These are phyloP conservation scores for Herpetospermum pedunculosum DNA, from an alignment of 306 rosid species.

Conservation along the genomic window DNA sequence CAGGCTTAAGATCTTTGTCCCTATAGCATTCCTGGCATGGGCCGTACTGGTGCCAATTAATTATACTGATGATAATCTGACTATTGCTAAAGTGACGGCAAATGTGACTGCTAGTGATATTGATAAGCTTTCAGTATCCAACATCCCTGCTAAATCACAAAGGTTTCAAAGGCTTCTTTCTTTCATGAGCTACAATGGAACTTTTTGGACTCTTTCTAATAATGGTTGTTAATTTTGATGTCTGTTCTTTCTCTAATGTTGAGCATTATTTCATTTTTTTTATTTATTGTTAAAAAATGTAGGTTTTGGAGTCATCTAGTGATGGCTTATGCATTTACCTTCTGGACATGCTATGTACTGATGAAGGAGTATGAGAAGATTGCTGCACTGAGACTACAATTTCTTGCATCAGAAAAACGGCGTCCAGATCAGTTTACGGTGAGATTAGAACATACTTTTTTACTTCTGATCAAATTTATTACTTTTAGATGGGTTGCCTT, in stretches of 20 bases:
- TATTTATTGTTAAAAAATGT: not conserved
- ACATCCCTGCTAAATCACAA: constrained; percentile 32
- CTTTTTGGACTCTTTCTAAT: not conserved
- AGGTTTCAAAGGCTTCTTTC: constrained; percentile 36
- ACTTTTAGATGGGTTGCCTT: not conserved
- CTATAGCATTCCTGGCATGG: constrained; percentile 76
- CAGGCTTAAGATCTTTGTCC: constrained; percentile 93
- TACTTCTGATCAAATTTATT: not conserved
- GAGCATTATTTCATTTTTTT: not conserved
- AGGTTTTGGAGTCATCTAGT: constrained; percentile 84
- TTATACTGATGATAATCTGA: constrained; percentile 36
- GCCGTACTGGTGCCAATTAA: constrained; percentile 80
- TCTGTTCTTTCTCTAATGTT: not conserved
- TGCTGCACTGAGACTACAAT: constrained; percentile 70
- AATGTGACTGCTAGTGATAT: constrained; percentile 77
- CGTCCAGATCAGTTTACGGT: constrained; percentile 90
- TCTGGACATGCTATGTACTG: constrained; percentile 80
- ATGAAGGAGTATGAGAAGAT: constrained; percentile 64
- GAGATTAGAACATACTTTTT: constrained; percentile 1
- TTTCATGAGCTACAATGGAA: not conserved
- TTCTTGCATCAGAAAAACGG: constrained; percentile 70
- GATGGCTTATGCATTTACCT: constrained; percentile 70
- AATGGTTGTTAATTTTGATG: not conserved
- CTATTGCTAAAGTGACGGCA: not conserved
- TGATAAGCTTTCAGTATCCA: constrained; percentile 77